A percentile compares a stretch with the other conserved stretches of the same genome.
phyloP scores from a whole-genome alignment of 1,139 yeast species.

The Yamadazyma sp. region DNA sequence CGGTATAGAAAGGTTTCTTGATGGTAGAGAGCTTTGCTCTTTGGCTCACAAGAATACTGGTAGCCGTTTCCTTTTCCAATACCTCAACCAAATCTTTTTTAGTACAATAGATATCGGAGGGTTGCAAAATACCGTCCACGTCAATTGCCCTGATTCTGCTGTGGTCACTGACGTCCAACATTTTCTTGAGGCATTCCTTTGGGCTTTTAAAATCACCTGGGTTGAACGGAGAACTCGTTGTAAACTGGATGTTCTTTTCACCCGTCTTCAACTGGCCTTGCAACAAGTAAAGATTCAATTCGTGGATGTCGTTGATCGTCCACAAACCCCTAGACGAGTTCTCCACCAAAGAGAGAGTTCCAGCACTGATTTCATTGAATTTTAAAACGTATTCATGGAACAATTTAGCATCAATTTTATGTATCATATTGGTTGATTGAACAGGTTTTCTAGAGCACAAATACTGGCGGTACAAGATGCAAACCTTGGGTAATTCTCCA shows the following conservation, averaged over 20 bases:
- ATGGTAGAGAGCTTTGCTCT: slow-evolving; percentile 9
- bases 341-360: not conserved
- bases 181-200: slow-evolving; percentile 2
- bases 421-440: not conserved
- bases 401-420: not conserved
- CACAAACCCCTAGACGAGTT: not conserved
- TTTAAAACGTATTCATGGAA: slow-evolving; percentile 18
- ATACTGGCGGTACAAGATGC: slow-evolving; percentile 14
- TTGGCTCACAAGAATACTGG: slow-evolving; percentile 13
- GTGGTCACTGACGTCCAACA: slow-evolving; percentile 1
- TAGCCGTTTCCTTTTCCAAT: slow-evolving; percentile 20
- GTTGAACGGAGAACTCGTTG: not conserved
- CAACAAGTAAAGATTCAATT: slow-evolving; percentile 5
- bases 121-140: slow-evolving; percentile 1
- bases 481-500: slow-evolving; percentile 22
- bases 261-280: slow-evolving; percentile 18
- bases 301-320: slow-evolving; percentile 7
- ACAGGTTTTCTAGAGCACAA: not conserved
- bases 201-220: slow-evolving; percentile 2
- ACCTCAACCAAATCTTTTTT: slow-evolving; percentile 12
- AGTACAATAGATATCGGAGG: slow-evolving; percentile 6
- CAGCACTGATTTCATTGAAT: slow-evolving; percentile 26
- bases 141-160: slow-evolving; percentile 4
- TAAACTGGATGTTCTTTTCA: not conserved
- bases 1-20: slow-evolving; percentile 44